Base-by-base conservation (phyloP, 106 monocot genomes). In the Narthecium ossifragum region DNA sequence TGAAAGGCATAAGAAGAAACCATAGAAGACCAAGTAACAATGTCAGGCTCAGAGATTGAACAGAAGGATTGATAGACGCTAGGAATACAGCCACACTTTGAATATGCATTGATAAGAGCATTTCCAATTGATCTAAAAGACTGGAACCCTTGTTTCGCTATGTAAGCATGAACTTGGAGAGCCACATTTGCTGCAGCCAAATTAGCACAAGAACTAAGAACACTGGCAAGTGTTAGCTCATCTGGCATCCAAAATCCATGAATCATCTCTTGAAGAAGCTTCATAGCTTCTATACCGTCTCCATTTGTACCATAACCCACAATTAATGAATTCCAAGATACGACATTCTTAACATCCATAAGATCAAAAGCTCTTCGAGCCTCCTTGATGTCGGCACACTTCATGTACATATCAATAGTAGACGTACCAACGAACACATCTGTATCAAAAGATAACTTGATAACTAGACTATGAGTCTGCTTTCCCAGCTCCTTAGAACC, bases 261-360 rank as follows among this genome's bases (percentile, higher is more conserved):
- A 49, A 73, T 29, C 87, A 80, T 75, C 36, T 21, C 1, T 1
- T 17, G 0, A 28, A 71, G 62, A 76, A 84, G 72, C 32, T 67
- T 69, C 57, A 85, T 46, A 27, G 84, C 70, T 0, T 78, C 69
- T 59, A 65, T 74, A 33, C 57, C 54, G 34, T 64, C 48, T 17
- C 70, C 21, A 41, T 70, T 13, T 22, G 51, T 62, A 3, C 71
- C 78, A 45, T 77, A 78, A 37, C 72, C 69, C 15, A 74, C 70
- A 36, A 88, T 74, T 28, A 88, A 67, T 6, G 83, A 49, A 25
- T 88, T 88, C 88, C 88, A 88, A 3, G 60, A 70, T 25, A 85
- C 78, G 9, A 70, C 26, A 46, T 70, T 85, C 13, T 63, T 13
- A 31, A 17, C 17, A 5, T 4, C 14, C 66, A 69, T 75, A 4